Evolutionary conservation across 345 rosid genomes (phyloP).

Genomic region (Heritiera fomes): DNA sequence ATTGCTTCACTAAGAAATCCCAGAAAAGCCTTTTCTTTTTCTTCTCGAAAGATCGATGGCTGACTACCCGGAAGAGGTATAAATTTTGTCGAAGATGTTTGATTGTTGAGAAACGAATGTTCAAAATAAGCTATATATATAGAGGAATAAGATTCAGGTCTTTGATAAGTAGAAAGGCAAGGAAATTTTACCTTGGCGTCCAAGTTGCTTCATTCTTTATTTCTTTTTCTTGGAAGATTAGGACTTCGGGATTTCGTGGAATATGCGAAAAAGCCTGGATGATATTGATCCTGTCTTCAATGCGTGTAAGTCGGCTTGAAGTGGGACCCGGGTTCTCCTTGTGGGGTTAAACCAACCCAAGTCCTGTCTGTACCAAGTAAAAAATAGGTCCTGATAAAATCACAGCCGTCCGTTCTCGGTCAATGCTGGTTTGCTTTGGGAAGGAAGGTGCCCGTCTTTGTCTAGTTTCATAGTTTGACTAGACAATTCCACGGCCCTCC

Average conservation of each 20-base stretch:
- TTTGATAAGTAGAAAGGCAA: background rate
- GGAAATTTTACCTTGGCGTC: background rate
- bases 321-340: background rate
- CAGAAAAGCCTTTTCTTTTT: background rate
- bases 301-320: background rate
- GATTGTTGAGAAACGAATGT: background rate
- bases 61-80: background rate
- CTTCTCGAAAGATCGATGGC: background rate
- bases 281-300: background rate
- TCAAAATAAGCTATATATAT: background rate
- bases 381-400: background rate
- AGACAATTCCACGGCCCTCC: background rate
- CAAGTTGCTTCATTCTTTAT: constrained; percentile 13
- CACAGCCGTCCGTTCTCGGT: background rate
- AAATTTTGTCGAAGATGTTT: background rate
- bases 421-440: constrained; percentile 11
- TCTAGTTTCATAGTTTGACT: background rate
- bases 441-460: background rate
- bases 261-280: no score
- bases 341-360: no score
- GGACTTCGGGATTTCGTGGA: background rate
- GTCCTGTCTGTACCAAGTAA: no score
- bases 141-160: background rate
- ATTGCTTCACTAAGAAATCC: background rate
- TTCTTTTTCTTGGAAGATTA: background rate